A percentile compares a stretch with the other conserved stretches of the same genome.
Evolutionary conservation across 805 yeast genomes (phyloP).

Genomic region (Spathaspora passalidarum): DNA sequence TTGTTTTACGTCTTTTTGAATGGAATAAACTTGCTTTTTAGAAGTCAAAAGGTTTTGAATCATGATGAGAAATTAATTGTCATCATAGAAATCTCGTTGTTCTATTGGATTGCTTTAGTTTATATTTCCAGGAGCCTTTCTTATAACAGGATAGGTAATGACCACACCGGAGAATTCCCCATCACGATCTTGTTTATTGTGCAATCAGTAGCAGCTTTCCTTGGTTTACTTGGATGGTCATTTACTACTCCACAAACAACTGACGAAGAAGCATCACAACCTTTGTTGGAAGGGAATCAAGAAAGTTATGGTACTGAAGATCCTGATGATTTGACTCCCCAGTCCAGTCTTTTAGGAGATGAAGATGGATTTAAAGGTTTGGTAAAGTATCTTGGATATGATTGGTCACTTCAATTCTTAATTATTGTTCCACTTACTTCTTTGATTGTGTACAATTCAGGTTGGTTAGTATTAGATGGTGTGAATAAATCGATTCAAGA

Average conservation of each 20-base stretch:
- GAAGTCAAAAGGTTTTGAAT: constrained; percentile 28
- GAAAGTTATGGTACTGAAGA: constrained; percentile 1
- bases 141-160: constrained; percentile 37
- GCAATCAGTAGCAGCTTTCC: constrained; percentile 43
- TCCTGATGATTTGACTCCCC: background rate
- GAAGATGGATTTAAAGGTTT: background rate
- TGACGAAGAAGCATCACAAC: constrained; percentile 9
- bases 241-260: constrained; percentile 8
- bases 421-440: constrained; percentile 64
- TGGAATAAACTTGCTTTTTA: constrained; percentile 32
- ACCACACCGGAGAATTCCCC: constrained; percentile 54
- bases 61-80: constrained; percentile 45
- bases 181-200: constrained; percentile 45
- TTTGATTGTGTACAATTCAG: constrained; percentile 51
- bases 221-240: constrained; percentile 53
- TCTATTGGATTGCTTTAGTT: constrained; percentile 57
- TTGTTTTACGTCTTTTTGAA: constrained; percentile 57
- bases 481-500: constrained; percentile 72
- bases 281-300: constrained; percentile 4
- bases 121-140: constrained; percentile 45
- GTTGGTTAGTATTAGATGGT: constrained; percentile 59
- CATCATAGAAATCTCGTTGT: constrained; percentile 47
- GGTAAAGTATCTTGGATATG: constrained; percentile 48
- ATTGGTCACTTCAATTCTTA: constrained; percentile 77
- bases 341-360: constrained; percentile 6